Percentiles rank a stretch among this genome's conserved stretches.
Evolutionary conservation across 352 stramenopile genomes (phyloP).

Genomic region (Phytopythium montanum): DNA sequence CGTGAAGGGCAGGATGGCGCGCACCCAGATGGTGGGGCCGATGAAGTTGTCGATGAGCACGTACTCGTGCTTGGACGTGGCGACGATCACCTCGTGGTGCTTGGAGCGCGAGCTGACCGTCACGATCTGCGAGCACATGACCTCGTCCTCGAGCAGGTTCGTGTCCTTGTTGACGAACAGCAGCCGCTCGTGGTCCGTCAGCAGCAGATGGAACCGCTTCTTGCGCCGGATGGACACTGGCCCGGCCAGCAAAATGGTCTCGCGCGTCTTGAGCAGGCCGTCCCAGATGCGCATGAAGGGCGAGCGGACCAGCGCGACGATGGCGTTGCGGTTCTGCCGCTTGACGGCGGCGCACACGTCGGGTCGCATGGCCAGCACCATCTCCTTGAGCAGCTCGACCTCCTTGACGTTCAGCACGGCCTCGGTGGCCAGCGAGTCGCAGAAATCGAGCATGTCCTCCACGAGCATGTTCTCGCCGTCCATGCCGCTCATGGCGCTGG

Average conservation of each 20-base stretch:
- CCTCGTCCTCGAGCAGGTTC: slow-evolving; percentile 87
- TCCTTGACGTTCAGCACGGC: slow-evolving; percentile 57
- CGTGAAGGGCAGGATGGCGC: slow-evolving; percentile 82
- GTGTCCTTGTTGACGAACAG: slow-evolving; percentile 87
- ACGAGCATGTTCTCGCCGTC: slow-evolving; percentile 65
- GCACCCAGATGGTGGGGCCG: slow-evolving; percentile 77
- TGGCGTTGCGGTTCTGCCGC: slow-evolving; percentile 78
- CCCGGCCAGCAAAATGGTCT: slow-evolving; percentile 75
- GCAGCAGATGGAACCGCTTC: slow-evolving; percentile 78
- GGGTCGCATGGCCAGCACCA: slow-evolving; percentile 70
- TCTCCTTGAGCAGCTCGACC: slow-evolving; percentile 71
- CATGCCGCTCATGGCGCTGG: slow-evolving; percentile 39
- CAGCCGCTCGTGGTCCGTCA: slow-evolving; percentile 82
- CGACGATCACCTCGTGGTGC: slow-evolving; percentile 69
- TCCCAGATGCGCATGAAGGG: slow-evolving; percentile 84
- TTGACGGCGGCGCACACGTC: slow-evolving; percentile 75
- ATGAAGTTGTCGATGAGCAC: slow-evolving; percentile 86
- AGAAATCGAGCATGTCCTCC: slow-evolving; percentile 87
- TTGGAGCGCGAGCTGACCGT: slow-evolving; percentile 82
- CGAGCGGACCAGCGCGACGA: slow-evolving; percentile 78
- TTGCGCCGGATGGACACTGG: slow-evolving; percentile 82
- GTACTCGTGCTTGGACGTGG: slow-evolving; percentile 73
- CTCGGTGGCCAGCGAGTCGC: slow-evolving; percentile 52
- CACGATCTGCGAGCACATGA: slow-evolving; percentile 86
- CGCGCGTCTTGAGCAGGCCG: slow-evolving; percentile 75